Percentiles rank a stretch among this genome's conserved stretches.
These are phyloP conservation scores for Colletotrichum eleusines DNA, from an alignment of 2,329 filamentous ascomycete genomes.

Conservation along the genomic window DNA sequence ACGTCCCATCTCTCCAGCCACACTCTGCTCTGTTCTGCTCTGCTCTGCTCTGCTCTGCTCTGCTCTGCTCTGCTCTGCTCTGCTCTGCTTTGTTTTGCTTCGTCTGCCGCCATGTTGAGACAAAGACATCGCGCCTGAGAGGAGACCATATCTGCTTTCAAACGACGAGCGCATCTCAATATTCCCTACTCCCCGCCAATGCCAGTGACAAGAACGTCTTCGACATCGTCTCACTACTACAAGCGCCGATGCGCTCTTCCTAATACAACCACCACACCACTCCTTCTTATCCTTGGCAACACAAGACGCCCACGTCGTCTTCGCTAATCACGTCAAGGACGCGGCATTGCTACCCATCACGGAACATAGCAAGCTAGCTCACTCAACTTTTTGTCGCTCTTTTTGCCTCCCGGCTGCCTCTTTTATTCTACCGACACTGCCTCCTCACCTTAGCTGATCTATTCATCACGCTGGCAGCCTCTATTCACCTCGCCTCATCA, in stretches of 20 bases:
- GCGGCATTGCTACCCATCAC: not conserved
- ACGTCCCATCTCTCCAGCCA: constrained; percentile 20
- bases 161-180: not conserved
- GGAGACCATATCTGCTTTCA: constrained; percentile 13
- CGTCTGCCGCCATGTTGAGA: constrained; percentile 13
- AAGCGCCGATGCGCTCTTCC: constrained; percentile 6
- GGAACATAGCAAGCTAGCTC: not conserved
- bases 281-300: not conserved
- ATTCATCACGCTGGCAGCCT: constrained; percentile 24
- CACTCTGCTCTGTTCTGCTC: constrained; percentile 1
- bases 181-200: not conserved
- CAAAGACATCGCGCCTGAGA: constrained; percentile 2
- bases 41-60: not conserved
- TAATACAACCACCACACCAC: constrained; percentile 1
- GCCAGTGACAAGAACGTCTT: constrained; percentile 7
- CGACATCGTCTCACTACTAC: constrained; percentile 18
- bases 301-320: constrained; percentile 14
- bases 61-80: not conserved
- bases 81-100: not conserved
- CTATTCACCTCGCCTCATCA: constrained; percentile 13
- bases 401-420: constrained; percentile 37
- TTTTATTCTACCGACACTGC: constrained; percentile 22
- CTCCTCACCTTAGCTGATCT: constrained; percentile 26
- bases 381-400: constrained; percentile 16
- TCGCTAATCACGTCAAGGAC: not conserved